These are phyloP conservation scores for Triangularia setosa DNA, from an alignment of 2,329 filamentous ascomycete species.

Conservation along the genomic window DNA sequence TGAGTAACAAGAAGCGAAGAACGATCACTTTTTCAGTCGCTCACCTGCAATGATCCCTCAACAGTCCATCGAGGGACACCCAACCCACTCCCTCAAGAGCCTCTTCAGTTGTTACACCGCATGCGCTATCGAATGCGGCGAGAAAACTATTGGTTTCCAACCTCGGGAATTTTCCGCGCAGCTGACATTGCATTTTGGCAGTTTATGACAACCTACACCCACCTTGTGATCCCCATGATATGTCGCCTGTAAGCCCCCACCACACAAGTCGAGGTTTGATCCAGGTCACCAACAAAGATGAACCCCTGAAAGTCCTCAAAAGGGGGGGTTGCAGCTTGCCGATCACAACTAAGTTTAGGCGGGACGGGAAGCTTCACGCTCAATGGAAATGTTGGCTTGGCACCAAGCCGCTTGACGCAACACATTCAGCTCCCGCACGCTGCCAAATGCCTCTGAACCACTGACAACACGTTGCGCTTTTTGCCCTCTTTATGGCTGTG, in stretches of 20 bases:
- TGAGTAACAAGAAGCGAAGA: too few relatives aligned
- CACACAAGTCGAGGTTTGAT: not conserved
- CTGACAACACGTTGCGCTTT: too few relatives aligned
- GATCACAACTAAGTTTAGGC: not conserved
- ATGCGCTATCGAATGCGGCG: not conserved
- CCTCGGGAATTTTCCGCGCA: not conserved
- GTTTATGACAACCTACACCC: not conserved
- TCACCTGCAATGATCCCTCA: not conserved
- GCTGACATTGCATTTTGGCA: not conserved
- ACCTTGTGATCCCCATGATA: not conserved
- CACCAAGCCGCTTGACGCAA: not conserved
- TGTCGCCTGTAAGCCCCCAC: too few relatives aligned
- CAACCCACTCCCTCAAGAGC: not conserved
- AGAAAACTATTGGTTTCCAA: not conserved
- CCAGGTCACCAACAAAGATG: not conserved
- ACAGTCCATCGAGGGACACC: not conserved
- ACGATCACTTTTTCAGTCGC: not conserved
- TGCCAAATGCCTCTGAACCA: not conserved
- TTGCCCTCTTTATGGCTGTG: too few relatives aligned
- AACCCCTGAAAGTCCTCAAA: not conserved
- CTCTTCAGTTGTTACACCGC: not conserved
- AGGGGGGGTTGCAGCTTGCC: not conserved
- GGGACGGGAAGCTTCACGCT: not conserved
- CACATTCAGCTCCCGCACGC: not conserved
- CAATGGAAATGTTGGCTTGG: not conserved